These are phyloP conservation scores for Penicillium griseofulvum DNA, from an alignment of 2,329 filamentous ascomycete species.

Conservation along the genomic window DNA sequence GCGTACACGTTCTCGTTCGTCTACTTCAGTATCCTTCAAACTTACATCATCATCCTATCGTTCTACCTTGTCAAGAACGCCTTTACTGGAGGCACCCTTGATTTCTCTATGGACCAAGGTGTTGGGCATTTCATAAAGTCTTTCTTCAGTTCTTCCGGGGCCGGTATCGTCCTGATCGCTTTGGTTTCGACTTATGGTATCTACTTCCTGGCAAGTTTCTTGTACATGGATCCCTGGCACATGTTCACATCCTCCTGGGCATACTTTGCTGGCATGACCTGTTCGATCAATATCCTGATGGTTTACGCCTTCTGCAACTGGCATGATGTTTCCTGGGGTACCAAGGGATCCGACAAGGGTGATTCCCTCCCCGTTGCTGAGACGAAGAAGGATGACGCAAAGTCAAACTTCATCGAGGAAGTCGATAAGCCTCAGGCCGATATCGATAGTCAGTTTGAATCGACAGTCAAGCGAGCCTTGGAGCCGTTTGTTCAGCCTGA, in stretches of 20 bases:
- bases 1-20: constrained; percentile 86
- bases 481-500: constrained; percentile 72
- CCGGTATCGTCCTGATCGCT: constrained; percentile 89
- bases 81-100: constrained; percentile 58
- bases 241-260: constrained; percentile 97
- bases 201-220: constrained; percentile 93
- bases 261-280: constrained; percentile 88
- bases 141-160: constrained; percentile 73
- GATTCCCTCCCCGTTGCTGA: constrained; percentile 85
- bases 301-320: constrained; percentile 99
- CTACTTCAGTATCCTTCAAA: constrained; percentile 81
- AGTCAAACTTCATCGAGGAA: constrained; percentile 84
- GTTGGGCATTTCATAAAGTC: constrained; percentile 65
- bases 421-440: constrained; percentile 93
- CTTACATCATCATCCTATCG: constrained; percentile 82
- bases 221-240: constrained; percentile 98
- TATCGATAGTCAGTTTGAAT: constrained; percentile 93
- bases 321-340: constrained; percentile 99
- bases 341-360: constrained; percentile 92
- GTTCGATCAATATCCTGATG: constrained; percentile 98
- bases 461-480: constrained; percentile 88
- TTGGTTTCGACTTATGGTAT: constrained; percentile 89
- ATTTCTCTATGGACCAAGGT: constrained; percentile 63
- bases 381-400: constrained; percentile 83
- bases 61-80: constrained; percentile 81